Conservation (phyloP, 257 asterid species). For the Nicotiana attenuata region DNA sequence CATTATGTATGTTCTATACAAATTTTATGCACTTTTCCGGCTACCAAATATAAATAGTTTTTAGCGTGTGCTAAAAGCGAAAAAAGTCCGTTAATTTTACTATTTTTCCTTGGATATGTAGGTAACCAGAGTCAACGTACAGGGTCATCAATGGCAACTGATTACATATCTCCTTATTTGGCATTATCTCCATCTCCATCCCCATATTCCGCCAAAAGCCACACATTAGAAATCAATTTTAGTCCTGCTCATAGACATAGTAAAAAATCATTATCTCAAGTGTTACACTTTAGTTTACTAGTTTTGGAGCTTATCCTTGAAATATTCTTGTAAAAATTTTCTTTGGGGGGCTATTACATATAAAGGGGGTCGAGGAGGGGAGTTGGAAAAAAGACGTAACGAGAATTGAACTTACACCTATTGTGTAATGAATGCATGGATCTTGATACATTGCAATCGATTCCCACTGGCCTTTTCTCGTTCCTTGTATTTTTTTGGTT, state of each 20-base stretch:
- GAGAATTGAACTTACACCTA: not conserved
- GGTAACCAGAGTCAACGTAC: not conserved
- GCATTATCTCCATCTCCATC: conserved; percentile 12
- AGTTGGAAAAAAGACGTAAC: not conserved
- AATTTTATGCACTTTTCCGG: too few species aligned
- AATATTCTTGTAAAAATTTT: not conserved
- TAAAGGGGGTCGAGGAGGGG: too few species aligned
- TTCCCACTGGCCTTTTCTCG: not conserved
- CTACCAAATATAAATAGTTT: too few species aligned
- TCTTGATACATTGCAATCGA: not conserved
- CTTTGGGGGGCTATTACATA: too few species aligned
- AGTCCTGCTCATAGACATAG: not conserved
- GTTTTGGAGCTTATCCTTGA: not conserved
- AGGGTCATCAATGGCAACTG: not conserved
- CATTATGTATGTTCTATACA: too few species aligned
- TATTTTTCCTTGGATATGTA: not conserved
- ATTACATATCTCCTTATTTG: not conserved
- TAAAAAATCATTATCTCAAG: not conserved
- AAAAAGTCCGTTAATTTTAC: not conserved
- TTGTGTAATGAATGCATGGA: not conserved
- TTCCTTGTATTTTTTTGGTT: too few species aligned
- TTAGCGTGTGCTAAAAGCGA: too few species aligned
- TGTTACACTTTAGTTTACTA: not conserved
- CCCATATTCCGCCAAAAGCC: not conserved
- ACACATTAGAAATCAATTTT: not conserved